phyloP scores from a whole-genome alignment of 805 yeast genomes.

The Wickerhamomyces kurtzmanii region DNA sequence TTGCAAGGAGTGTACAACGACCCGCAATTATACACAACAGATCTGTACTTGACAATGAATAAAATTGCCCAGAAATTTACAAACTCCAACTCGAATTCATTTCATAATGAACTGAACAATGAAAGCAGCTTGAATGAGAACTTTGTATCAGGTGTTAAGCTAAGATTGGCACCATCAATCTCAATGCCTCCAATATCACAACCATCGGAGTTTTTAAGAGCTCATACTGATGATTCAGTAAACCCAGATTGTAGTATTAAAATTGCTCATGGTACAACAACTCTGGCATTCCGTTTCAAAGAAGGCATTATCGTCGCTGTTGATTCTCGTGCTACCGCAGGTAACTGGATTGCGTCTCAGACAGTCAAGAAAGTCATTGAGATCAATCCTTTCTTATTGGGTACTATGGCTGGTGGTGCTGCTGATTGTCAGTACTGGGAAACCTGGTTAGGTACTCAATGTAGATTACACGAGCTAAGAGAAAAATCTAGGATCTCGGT shows the following conservation, averaged over 20 bases:
- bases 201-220: constrained; percentile 88
- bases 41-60: too few relatives aligned
- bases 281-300: constrained; percentile 90
- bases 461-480: constrained; percentile 88
- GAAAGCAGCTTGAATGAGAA: constrained; percentile 23
- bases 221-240: constrained; percentile 93
- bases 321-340: constrained; percentile 97
- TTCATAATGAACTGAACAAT: constrained; percentile 15
- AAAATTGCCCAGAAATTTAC: constrained; percentile 13
- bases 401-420: constrained; percentile 99
- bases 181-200: constrained; percentile 75
- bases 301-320: constrained; percentile 96
- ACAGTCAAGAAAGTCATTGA: constrained; percentile 96
- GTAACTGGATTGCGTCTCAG: constrained; percentile 96
- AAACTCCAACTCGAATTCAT: constrained; percentile 6
- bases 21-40: too few relatives aligned
- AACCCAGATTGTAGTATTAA: constrained; percentile 94
- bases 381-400: constrained; percentile 88
- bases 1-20: too few relatives aligned
- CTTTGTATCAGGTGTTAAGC: constrained; percentile 21
- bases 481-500: constrained; percentile 93
- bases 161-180: constrained; percentile 44
- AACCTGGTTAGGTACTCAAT: constrained; percentile 96
- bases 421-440: constrained; percentile 99
- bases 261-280: constrained; percentile 98